Base-by-base conservation (phyloP, 768 basidiomycete genomes). In the Hericium erinaceus region DNA sequence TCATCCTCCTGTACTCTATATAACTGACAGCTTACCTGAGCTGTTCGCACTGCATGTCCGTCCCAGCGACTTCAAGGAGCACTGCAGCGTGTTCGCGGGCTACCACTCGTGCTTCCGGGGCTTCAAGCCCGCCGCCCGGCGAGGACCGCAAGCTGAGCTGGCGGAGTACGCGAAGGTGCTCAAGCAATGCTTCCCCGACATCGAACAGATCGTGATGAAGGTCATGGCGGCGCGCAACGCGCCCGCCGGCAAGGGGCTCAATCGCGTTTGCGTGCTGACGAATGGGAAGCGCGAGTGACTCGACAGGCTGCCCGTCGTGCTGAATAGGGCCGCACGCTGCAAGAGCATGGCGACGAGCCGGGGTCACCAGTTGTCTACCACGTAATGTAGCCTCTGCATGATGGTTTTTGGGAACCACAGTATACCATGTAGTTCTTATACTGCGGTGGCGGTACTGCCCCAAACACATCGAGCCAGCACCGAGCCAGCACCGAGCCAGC, bases 21-120 rank as follows among this genome's bases (percentile, higher is more conserved):
- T 22, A 22, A 22, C 22, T 22, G 24, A 67, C 24, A 61, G 65
- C 6, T 66, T 77, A 37, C 55, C 68, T 8, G 75, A 77, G 18
- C 66, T 79, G 0, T 68, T 81, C 16, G 77, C 69, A 12, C 63
- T 81, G 11, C 80, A 81, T 61, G 67, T 81, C 46, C 77, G 80
- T 5, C 71, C 78, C 28, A 80, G 80, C 5, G 80, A 80, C 66
- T 81, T 71, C 58, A 28, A 66, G 24, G 55, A 59, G 0, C 79
- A 81, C 66, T 82, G 80, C 65, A 54, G 57, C 10, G 58, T 63
- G 53, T 70, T 81, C 39, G 71, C 72, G 4, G 62, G 61, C 37
- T 64, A 64, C 60, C 64, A 63, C 26, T 59, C 72, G n/a, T 64
- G 64, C 4, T 80, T 70, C 70, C 70, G 71, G 51, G 74, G 71